Percentiles rank a stretch among this genome's conserved stretches.
These are phyloP conservation scores for Botryotinia narcissicola DNA, from an alignment of 2,329 filamentous ascomycete genomes.

Conservation along the genomic window DNA sequence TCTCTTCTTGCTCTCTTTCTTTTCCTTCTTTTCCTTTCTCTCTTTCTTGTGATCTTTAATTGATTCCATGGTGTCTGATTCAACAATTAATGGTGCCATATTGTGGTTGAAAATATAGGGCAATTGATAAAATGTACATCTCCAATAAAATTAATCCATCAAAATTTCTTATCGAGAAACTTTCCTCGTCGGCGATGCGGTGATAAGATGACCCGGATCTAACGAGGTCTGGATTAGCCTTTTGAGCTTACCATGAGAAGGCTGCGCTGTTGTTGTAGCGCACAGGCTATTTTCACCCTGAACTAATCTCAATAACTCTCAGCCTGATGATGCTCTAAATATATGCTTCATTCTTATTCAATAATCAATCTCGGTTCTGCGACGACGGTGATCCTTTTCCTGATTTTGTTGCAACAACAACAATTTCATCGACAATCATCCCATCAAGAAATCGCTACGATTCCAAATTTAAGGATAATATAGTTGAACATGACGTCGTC, in stretches of 20 bases:
- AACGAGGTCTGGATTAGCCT: slow-evolving; percentile 7
- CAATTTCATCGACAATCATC: background rate
- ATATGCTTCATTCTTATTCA: background rate
- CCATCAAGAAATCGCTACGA: background rate
- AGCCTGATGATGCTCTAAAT: slow-evolving; percentile 15
- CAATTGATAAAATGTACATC: background rate
- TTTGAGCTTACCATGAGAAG: background rate
- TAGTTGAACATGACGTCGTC: slow-evolving; percentile 7
- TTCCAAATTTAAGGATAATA: background rate
- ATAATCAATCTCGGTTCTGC: slow-evolving; percentile 10
- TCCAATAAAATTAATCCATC: slow-evolving; percentile 1
- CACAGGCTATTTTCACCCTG: slow-evolving; percentile 14
- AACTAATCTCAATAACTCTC: background rate
- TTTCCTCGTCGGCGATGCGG: slow-evolving; percentile 10
- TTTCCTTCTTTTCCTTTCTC: slow-evolving; percentile 8
- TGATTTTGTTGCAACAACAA: background rate
- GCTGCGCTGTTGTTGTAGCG: background rate
- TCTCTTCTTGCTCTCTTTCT: slow-evolving; percentile 26
- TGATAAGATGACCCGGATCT: slow-evolving; percentile 17
- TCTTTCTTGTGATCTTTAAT: slow-evolving; percentile 4
- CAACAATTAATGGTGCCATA: slow-evolving; percentile 14
- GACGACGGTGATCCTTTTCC: background rate
- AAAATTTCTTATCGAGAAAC: slow-evolving; percentile 24
- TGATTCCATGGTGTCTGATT: slow-evolving; percentile 5
- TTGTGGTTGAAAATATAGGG: slow-evolving; percentile 1